Base-by-base conservation (phyloP, 768 basidiomycete genomes). In the Phylloporus sp. region DNA sequence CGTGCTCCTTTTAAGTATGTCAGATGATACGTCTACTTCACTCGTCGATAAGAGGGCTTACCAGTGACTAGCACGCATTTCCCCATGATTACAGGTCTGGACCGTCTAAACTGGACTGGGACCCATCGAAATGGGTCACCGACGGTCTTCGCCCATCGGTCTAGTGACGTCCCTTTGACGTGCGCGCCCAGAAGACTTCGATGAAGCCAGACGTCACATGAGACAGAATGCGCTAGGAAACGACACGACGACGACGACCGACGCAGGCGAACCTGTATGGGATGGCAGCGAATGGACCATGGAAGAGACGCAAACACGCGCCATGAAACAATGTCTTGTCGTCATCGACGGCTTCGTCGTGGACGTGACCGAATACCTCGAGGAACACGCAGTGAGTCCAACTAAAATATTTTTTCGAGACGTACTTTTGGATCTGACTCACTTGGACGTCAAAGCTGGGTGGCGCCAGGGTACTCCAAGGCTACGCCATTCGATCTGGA, bases 91-190 rank as follows among this genome's bases (percentile, higher is more conserved):
- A 52, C 22, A 38, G 50, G 18, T 51, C 50, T 20, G 41, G 50
- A 9, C 50, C 50, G 18, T 52, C 41, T 22, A 44, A 27, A 24
- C 23, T 52, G 17, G 49, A 52, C 20, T 52, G 50, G 50, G 50
- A 52, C 22, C 49, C 50, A 17, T 51, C 50, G n/a, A 52, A 51
- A 31, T 51, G 50, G 50, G 39, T 51, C 27, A 51, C 44, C 21
- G 36, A 51, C 15, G 31, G 29, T 15, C 49, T 51, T 18, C 41
- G 31, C 37, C 24, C 10, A 20, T 52, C 27, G 50, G 50, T 24
- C 6, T 52, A 8, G 50, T 52, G 15, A 51, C 36, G 4, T 38
- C 48, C 32, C 8, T 52, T 33, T 41, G 50, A 17, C 41, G 32
- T 4, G 50, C 50, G 32, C 37, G 41, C 15, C 15, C 29, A 29